Evolutionary conservation across 202 grass and related monocot species (phyloP), one percentile per base, ranked within the genome.

Genomic region (Zoysia matrella): DNA sequence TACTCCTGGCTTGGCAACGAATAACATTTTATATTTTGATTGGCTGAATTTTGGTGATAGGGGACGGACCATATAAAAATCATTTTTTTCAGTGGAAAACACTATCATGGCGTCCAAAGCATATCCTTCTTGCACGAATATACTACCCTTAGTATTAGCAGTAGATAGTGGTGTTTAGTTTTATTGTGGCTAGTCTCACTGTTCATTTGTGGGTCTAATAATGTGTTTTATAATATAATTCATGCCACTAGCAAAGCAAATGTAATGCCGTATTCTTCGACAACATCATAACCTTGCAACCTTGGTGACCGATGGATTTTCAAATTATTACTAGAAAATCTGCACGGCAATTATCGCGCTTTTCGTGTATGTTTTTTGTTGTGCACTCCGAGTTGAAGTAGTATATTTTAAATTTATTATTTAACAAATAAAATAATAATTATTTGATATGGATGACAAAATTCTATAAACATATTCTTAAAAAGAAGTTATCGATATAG

Each of bases 21-120:
- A 39, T 9, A 40, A 22, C 3, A 39, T 63, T 11, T 63, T 4
- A n/a, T 30, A 40, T 39, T 1, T 40, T 63, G 18, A 3, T 3
- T 11, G 36, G 39, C 62, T 42, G 4, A 65, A 42, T 42, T 5
- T 65, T 13, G 62, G 22, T 13, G 39, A 42, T 10, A 65, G 10
- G 62, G 39, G 13, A 65, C 2, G 40, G 18, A 5, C 9, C 76
- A 30, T 30, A 56, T n/a, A 42, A 46, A 14, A 2, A 45, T 36
- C 15, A 4, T n/a, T 56, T 73, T 45, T 16, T 62, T 4, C 3
- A 46, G 62, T 88, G 81, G 86, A 7, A 36, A 11, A 64, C 62
- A 73, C 22, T 68, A 80, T 79, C 69, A 88, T 80, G 75, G 10
- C 80, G 75, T 75, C 86, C 54, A 75, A 73, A 63, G 11, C 80